Conservation (phyloP, 2,329 filamentous ascomycete genomes). For the Monilinia polystroma region DNA sequence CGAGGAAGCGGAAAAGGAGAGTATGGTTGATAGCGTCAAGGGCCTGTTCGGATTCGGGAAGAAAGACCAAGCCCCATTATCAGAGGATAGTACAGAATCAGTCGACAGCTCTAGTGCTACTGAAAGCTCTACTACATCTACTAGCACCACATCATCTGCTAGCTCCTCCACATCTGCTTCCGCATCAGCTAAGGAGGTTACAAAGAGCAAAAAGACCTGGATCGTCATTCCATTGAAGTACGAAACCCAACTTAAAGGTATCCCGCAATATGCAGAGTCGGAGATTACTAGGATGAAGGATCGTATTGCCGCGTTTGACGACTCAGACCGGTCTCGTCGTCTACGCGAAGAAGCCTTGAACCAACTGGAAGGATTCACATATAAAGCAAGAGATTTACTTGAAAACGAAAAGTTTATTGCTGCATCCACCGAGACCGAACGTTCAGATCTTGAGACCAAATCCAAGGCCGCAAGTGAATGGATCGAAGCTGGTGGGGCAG, state of each 20-base stretch:
- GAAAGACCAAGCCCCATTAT: constrained; percentile 71
- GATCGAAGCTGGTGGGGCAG: constrained; percentile 82
- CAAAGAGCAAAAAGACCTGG: constrained; percentile 38
- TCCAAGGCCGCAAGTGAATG: constrained; percentile 75
- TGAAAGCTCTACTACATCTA: constrained; percentile 50
- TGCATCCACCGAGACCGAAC: constrained; percentile 67
- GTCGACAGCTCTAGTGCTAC: constrained; percentile 46
- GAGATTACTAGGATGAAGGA: constrained; percentile 46
- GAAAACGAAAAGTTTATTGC: constrained; percentile 72
- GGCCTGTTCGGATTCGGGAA: constrained; percentile 95
- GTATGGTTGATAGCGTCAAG: constrained; percentile 91
- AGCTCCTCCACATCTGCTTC: constrained; percentile 46
- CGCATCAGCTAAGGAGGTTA: constrained; percentile 34
- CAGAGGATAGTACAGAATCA: constrained; percentile 59
- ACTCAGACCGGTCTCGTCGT: constrained; percentile 75
- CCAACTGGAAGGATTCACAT: constrained; percentile 90
- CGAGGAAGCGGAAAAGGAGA: constrained; percentile 69
- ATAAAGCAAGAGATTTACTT: constrained; percentile 80
- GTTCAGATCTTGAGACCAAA: constrained; percentile 64
- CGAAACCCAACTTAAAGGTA: constrained; percentile 34
- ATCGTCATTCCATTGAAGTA: constrained; percentile 39
- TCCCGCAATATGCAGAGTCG: constrained; percentile 33
- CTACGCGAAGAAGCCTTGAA: constrained; percentile 85
- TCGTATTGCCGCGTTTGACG: constrained; percentile 79
- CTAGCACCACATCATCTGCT: constrained; percentile 44